Evolutionary conservation across 192 early-diverging fungal species (phyloP).

Genomic region (Coemansia javaensis): DNA sequence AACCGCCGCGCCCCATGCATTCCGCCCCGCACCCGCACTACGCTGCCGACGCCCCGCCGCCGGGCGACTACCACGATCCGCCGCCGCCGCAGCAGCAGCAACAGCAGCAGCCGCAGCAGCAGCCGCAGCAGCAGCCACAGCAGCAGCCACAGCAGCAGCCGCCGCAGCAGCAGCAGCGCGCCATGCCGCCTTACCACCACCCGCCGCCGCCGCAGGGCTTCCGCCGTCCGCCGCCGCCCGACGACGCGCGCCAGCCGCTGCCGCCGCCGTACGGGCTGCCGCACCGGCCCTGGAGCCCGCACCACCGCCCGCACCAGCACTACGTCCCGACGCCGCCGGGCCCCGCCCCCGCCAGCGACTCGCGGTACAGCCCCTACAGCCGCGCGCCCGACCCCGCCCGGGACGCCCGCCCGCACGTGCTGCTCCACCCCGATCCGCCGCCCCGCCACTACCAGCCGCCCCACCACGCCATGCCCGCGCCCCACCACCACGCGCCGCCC

Average conservation of each 20-base stretch:
- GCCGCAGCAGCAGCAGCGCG: too few species aligned
- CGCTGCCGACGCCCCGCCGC: not conserved
- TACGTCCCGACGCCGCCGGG: conserved; percentile 25
- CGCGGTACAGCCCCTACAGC: conserved; percentile 44
- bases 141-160: not conserved
- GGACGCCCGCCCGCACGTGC: conserved; percentile 29
- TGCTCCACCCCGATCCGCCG: conserved; percentile 15
- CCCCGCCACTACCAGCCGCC: conserved; percentile 11
- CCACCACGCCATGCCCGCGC: not conserved
- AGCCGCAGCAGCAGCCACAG: conserved; percentile 1
- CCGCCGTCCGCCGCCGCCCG: conserved; percentile 8
- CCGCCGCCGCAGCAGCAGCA: conserved; percentile 3
- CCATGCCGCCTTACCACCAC: not conserved
- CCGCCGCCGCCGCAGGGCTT: conserved; percentile 9
- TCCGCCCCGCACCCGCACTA: conserved; percentile 7
- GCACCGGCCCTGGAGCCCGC: conserved; percentile 48
- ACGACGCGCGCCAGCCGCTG: conserved; percentile 15
- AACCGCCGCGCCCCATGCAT: conserved; percentile 3
- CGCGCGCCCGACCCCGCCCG: conserved; percentile 20
- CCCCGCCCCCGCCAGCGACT: conserved; percentile 16
- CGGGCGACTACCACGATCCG: conserved; percentile 11
- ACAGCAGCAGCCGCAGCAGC: not conserved
- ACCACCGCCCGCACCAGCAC: conserved; percentile 34
- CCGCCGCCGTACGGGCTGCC: conserved; percentile 7
- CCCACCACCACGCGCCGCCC: not conserved